Percentiles rank a stretch among this genome's conserved stretches.
These are phyloP conservation scores for Cordyceps tenuipes DNA, from an alignment of 2,329 filamentous ascomycete genomes.

Conservation along the genomic window DNA sequence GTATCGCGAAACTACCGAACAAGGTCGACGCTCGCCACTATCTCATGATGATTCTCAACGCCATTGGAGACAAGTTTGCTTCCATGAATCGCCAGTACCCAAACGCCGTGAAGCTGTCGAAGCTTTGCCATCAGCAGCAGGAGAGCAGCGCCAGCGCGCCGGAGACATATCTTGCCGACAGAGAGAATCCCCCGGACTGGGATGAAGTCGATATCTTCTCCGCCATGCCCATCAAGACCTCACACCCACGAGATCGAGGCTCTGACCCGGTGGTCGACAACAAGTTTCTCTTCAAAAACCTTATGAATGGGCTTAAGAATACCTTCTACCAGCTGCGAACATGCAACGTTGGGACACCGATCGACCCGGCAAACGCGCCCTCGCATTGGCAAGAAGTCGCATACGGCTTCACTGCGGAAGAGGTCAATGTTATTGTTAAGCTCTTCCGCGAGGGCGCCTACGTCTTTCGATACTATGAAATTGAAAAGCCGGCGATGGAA, in stretches of 20 bases:
- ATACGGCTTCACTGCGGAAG: conserved; percentile 93
- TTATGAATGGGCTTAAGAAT: conserved; percentile 92
- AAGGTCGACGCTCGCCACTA: conserved; percentile 94
- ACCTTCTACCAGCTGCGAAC: conserved; percentile 91
- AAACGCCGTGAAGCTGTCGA: conserved; percentile 90
- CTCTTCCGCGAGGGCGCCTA: conserved; percentile 93
- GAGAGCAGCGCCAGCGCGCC: conserved; percentile 43
- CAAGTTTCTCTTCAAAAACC: conserved; percentile 94
- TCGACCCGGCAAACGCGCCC: conserved; percentile 72
- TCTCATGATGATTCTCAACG: conserved; percentile 93
- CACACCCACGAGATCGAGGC: conserved; percentile 80
- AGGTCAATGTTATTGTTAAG: conserved; percentile 93
- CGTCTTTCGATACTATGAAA: conserved; percentile 94
- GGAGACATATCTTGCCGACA: conserved; percentile 80
- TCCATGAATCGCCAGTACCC: conserved; percentile 95
- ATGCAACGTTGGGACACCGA: conserved; percentile 67
- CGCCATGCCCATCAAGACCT: conserved; percentile 91
- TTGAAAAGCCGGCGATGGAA: conserved; percentile 69
- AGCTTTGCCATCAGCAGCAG: conserved; percentile 63
- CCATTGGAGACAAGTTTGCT: conserved; percentile 96
- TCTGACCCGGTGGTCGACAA: conserved; percentile 91
- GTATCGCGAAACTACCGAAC: conserved; percentile 86
- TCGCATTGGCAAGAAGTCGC: conserved; percentile 92
- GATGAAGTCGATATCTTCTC: conserved; percentile 97
- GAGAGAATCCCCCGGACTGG: conserved; percentile 78